Conservation (phyloP, 805 yeast species). For the Teunomyces funiuensis region DNA sequence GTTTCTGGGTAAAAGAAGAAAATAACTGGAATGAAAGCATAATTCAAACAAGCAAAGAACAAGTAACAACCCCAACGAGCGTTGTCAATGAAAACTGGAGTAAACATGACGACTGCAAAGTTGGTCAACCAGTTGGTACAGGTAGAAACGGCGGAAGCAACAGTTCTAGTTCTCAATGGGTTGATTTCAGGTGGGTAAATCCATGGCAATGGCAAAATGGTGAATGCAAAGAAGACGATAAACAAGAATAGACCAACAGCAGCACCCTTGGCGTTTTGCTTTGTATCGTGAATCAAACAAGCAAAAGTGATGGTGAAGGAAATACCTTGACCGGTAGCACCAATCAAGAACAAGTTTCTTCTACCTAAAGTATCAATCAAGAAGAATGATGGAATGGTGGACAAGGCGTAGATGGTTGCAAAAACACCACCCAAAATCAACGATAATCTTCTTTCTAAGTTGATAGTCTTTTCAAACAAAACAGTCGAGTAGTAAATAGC, state of each 20-base stretch:
- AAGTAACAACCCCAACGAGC: conserved; percentile 43
- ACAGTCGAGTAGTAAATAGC: conserved; percentile 66
- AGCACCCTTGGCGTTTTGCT: conserved; percentile 42
- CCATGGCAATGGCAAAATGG: conserved; percentile 48
- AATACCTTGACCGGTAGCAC: conserved; percentile 43
- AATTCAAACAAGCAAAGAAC: conserved; percentile 43
- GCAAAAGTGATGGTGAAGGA: conserved; percentile 43
- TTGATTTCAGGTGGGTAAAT: conserved; percentile 48
- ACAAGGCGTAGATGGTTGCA: conserved; percentile 58
- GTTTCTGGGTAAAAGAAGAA: conserved; percentile 48
- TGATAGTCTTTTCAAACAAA: conserved; percentile 51
- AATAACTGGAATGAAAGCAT: conserved; percentile 36
- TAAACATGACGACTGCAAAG: conserved; percentile 48
- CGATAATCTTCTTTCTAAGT: conserved; percentile 50
- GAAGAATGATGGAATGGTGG: conserved; percentile 47
- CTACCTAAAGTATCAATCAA: conserved; percentile 44
- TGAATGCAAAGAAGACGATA: conserved; percentile 44
- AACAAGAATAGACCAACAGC: conserved; percentile 47
- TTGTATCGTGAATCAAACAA: conserved; percentile 34
- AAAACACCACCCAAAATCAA: conserved; percentile 66
- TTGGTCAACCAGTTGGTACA: conserved; percentile 47
- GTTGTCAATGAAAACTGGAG: conserved; percentile 40
- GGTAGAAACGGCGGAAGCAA: conserved; percentile 43
- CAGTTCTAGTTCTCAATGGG: conserved; percentile 48
- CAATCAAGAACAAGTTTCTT: conserved; percentile 45